Evolutionary conservation across 495 filamentous ascomycete species (phyloP), one percentile per base, ranked within the genome.

Genomic region (Daldinia decipiens): DNA sequence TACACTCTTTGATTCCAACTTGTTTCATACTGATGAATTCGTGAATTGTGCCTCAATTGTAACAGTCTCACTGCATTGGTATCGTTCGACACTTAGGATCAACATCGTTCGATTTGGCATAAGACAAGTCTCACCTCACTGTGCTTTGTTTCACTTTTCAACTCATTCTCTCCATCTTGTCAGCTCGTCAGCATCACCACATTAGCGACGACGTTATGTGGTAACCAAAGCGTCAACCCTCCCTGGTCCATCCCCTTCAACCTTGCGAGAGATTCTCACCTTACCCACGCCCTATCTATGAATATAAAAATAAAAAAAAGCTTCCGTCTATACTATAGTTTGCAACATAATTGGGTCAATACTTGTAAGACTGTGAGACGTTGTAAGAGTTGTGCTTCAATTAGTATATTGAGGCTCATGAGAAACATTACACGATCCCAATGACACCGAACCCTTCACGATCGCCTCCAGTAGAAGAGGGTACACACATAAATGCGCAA

Each of bases 11-110:
- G 24, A 32, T n/a, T 17, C 50, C 3, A 5, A 9, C 29, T 39
- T 43, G 29, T 39, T 19, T 34, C 17, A 34, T 70, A 19, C 9
- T n/a, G 21, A 36, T 66, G 38, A 52, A 19, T 57, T 9, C 19
- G 60, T n/a, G 39, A 13, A 15, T 9, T 52, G 15, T 40, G 36
- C 51, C 59, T 64, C 34, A 19, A 52, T 38, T 31, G 59, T 63
- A 54, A 54, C 60, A 38, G 51, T 64, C 53, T 53, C 58, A 66
- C 66, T 55, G 65, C 65, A 69, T 69, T 73, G 51, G 36, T n/a
- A 65, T 62, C 52, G 61, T 65, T 68, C 19, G 40, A 68, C 40
- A 58, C 24, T 34, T 34, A 45, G 54, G 50, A 39, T 50, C 32
- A 32, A 57, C 34, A 56, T 69, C 13, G 53, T 52, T 56, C 56